A percentile compares a stretch with the other conserved stretches of the same genome.
phyloP scores from a whole-genome alignment of 73 alveolate genomes.

The Blepharisma stoltei region DNA sequence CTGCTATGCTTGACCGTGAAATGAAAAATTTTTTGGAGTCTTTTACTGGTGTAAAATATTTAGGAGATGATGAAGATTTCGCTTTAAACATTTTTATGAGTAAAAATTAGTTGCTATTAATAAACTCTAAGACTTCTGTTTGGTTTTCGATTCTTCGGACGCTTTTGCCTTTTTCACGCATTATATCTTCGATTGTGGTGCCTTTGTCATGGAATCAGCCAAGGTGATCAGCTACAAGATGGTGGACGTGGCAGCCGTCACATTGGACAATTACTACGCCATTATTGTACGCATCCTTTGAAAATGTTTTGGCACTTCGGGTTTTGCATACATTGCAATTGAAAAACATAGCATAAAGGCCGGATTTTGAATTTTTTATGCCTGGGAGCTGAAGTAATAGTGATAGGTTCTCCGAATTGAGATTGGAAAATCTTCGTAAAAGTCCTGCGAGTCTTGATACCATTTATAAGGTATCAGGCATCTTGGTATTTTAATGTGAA shows the following conservation, averaged over 20 bases:
- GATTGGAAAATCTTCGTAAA: too few species aligned
- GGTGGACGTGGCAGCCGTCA: constrained; percentile 77
- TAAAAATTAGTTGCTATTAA: not conserved
- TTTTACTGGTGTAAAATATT: too few species aligned
- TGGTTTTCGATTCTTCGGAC: constrained; percentile 38
- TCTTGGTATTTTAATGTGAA: too few species aligned
- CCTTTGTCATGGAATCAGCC: constrained; percentile 77
- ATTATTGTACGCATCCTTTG: constrained; percentile 70
- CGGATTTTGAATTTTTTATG: constrained; percentile 22
- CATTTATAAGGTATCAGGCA: too few species aligned
- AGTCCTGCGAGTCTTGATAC: too few species aligned
- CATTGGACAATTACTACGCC: constrained; percentile 89
- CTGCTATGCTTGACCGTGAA: too few species aligned
- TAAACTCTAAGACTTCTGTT: constrained; percentile 39
- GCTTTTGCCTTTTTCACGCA: constrained; percentile 58
- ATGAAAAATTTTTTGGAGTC: too few species aligned
- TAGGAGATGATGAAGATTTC: too few species aligned
- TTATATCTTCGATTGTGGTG: constrained; percentile 63
- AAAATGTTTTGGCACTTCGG: constrained; percentile 50
- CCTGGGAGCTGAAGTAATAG: constrained; percentile 32
- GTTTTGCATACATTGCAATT: constrained; percentile 65
- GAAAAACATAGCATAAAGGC: constrained; percentile 51
- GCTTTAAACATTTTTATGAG: too few species aligned
- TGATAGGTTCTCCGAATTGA: too few species aligned
- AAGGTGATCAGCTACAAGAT: constrained; percentile 87